These are phyloP conservation scores for Dryas alaskensis DNA, from an alignment of 306 rosid species.

Conservation along the genomic window DNA sequence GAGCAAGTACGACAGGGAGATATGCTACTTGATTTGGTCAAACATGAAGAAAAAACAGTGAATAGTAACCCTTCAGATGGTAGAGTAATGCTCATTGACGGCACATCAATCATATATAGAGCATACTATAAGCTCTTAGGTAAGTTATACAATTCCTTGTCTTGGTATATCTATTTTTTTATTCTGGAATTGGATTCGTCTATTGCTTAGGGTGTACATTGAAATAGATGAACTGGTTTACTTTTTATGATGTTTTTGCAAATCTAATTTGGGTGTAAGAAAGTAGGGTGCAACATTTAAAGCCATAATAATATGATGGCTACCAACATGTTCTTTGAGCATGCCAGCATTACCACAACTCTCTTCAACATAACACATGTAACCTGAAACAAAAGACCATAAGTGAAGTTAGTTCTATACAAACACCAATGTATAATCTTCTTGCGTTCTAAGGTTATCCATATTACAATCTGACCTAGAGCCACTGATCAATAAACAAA, in stretches of 20 bases:
- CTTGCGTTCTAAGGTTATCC: no score
- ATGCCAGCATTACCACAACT: background rate
- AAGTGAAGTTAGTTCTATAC: no score
- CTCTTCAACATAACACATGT: no score
- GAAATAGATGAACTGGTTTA: background rate
- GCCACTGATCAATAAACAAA: no score
- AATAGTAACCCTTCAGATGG: conserved; percentile 43
- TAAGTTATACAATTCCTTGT: conserved; percentile 9
- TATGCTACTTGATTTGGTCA: conserved; percentile 30
- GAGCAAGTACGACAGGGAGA: conserved; percentile 23
- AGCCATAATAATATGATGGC: no score
- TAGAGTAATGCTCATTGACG: conserved; percentile 91
- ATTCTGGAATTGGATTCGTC: background rate
- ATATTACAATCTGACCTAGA: no score
- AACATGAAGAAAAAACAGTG: conserved; percentile 24
- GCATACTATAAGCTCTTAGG: conserved; percentile 93
- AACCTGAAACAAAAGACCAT: no score
- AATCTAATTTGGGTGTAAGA: background rate
- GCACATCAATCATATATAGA: conserved; percentile 77
- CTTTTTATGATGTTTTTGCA: background rate
- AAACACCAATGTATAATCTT: no score
- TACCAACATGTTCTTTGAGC: background rate
- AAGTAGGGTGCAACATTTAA: no score
- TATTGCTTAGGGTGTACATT: background rate
- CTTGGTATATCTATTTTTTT: background rate